These are phyloP conservation scores for Epichloe festucae DNA, from an alignment of 2,329 filamentous ascomycete species.

Conservation along the genomic window DNA sequence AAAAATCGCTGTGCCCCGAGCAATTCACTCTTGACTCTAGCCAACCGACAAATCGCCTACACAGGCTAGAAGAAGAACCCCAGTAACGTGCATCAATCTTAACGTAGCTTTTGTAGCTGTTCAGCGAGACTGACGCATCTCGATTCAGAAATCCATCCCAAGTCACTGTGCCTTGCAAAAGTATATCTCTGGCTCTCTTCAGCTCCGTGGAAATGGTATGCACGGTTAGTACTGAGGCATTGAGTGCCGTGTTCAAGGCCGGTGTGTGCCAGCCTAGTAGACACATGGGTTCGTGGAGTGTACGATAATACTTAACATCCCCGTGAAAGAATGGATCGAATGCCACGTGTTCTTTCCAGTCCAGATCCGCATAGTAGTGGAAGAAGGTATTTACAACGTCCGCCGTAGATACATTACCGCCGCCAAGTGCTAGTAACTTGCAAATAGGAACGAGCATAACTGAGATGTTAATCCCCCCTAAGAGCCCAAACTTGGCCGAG, in stretches of 20 bases:
- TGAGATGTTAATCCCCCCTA: conserved; percentile 16
- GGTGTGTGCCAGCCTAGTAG: conserved; percentile 3
- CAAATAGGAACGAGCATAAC: no score
- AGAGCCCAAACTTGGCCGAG: no score
- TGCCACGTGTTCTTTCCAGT: conserved; percentile 33
- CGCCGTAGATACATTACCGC: no score
- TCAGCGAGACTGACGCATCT: conserved; percentile 14
- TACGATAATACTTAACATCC: conserved; percentile 35
- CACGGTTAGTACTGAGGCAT: no score
- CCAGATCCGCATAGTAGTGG: conserved; percentile 44
- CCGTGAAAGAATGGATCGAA: conserved; percentile 34
- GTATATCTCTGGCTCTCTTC: conserved; percentile 15
- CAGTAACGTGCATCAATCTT: conserved; percentile 49
- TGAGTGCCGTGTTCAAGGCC: no score
- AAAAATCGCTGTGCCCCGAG: no score
- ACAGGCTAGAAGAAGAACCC: conserved; percentile 25
- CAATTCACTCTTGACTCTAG: no score
- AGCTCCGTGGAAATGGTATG: no score
- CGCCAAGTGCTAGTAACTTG: no score
- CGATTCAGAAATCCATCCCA: no score
- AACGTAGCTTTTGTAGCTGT: conserved; percentile 39
- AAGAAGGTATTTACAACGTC: conserved; percentile 42
- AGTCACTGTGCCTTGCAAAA: no score
- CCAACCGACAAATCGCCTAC: conserved; percentile 31
- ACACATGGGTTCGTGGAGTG: no score